Conservation (phyloP, 2,329 filamentous ascomycete genomes). For the Phyllachora maydis region DNA sequence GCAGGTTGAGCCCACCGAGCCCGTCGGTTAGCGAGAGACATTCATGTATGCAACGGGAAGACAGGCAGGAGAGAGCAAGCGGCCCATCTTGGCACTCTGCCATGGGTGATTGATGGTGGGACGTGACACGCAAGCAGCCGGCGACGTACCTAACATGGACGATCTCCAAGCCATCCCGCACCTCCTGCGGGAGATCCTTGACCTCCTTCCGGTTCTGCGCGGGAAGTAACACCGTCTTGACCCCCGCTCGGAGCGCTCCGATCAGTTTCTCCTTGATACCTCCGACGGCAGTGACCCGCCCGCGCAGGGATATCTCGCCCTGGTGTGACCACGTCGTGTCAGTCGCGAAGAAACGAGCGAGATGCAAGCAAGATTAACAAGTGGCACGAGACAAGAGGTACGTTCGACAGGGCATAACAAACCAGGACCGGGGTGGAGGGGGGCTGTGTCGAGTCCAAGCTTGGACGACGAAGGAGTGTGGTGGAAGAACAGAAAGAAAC, state of each 20-base stretch:
- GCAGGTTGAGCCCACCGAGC: constrained; percentile 6
- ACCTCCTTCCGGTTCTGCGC: constrained; percentile 81
- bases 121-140: constrained; percentile 17
- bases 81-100: constrained; percentile 15
- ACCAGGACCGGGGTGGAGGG: too few species aligned
- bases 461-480: too few species aligned
- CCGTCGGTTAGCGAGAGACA: constrained; percentile 3
- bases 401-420: too few species aligned
- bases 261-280: constrained; percentile 99
- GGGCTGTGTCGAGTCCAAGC: too few species aligned
- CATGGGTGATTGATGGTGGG: not conserved
- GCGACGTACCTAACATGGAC: constrained; percentile 59
- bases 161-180: constrained; percentile 71
- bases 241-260: constrained; percentile 76
- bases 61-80: constrained; percentile 3
- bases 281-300: constrained; percentile 80
- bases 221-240: constrained; percentile 83
- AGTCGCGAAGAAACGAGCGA: constrained; percentile 7
- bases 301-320: constrained; percentile 60
- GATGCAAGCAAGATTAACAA: constrained; percentile 3
- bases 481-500: constrained; percentile 3
- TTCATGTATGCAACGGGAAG: constrained; percentile 5
- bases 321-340: constrained; percentile 11
- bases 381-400: constrained; percentile 1
- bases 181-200: constrained; percentile 76